Percentiles rank a stretch among this genome's conserved stretches.
These are phyloP conservation scores for Pyrenophora tritici-repentis DNA, from an alignment of 2,329 filamentous ascomycete species.

Conservation along the genomic window DNA sequence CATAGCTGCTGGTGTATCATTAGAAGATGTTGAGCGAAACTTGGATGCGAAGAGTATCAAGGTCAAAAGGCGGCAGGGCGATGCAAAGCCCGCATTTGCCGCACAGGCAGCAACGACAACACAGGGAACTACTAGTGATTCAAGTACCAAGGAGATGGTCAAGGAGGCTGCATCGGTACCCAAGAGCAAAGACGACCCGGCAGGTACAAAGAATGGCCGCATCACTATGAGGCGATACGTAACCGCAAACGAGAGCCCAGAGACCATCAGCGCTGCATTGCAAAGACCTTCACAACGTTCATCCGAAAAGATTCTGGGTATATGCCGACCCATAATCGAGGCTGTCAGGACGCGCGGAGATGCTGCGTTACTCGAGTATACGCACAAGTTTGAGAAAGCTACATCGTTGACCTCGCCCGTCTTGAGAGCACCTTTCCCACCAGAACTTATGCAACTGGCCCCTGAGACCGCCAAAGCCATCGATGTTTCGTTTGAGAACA, in stretches of 20 bases:
- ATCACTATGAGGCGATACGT: slow-evolving; percentile 86
- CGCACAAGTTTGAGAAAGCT: slow-evolving; percentile 97
- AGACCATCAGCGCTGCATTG: slow-evolving; percentile 73
- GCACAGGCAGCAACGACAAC: slow-evolving; percentile 64
- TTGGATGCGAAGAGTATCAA: slow-evolving; percentile 94
- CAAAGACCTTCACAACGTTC: slow-evolving; percentile 92
- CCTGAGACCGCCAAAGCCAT: slow-evolving; percentile 90
- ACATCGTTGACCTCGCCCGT: slow-evolving; percentile 89
- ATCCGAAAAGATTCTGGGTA: slow-evolving; percentile 88
- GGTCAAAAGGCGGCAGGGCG: slow-evolving; percentile 88
- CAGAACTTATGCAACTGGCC: slow-evolving; percentile 81
- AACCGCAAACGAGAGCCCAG: slow-evolving; percentile 65
- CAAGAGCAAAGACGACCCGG: slow-evolving; percentile 58
- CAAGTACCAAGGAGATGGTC: slow-evolving; percentile 47
- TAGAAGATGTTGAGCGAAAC: slow-evolving; percentile 89
- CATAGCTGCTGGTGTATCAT: slow-evolving; percentile 77
- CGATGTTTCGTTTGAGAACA: slow-evolving; percentile 91
- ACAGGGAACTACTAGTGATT: slow-evolving; percentile 19
- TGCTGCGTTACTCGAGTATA: slow-evolving; percentile 86
- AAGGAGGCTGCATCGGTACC: slow-evolving; percentile 60
- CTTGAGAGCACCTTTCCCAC: slow-evolving; percentile 84
- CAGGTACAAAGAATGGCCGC: slow-evolving; percentile 57
- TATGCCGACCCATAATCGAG: slow-evolving; percentile 89
- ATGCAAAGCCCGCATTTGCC: slow-evolving; percentile 92
- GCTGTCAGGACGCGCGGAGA: slow-evolving; percentile 84